Conservation (phyloP, 306 rosid genomes). For the Corylus americana region DNA sequence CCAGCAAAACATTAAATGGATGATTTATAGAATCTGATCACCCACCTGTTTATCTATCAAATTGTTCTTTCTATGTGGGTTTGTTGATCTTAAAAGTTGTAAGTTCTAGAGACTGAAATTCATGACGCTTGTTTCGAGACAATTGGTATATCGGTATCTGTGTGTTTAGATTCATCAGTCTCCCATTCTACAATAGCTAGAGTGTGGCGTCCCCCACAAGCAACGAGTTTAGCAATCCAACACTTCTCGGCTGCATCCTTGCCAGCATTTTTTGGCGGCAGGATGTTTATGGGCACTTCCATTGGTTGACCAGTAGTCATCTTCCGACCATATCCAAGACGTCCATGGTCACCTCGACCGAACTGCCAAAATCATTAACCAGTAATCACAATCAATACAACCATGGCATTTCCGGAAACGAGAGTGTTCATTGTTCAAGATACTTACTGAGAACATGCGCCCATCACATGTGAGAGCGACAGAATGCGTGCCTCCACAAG, state of each 20-base stretch:
- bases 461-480: slow-evolving; percentile 89
- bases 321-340: slow-evolving; percentile 96
- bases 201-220: slow-evolving; percentile 96
- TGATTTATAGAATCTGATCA: neutral
- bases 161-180: slow-evolving; percentile 39
- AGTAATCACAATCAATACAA: neutral
- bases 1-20: too few relatives aligned
- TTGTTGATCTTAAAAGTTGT: slow-evolving; percentile 6
- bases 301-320: slow-evolving; percentile 92
- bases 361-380: slow-evolving; percentile 50
- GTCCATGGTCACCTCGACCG: slow-evolving; percentile 97
- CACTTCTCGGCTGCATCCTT: slow-evolving; percentile 43
- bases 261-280: slow-evolving; percentile 41
- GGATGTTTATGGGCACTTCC: slow-evolving; percentile 78
- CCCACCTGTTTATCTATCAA: neutral
- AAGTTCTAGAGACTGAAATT: neutral
- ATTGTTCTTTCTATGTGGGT: neutral
- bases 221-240: slow-evolving; percentile 86
- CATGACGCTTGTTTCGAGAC: neutral
- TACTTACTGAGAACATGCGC: slow-evolving; percentile 79
- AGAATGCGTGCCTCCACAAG: slow-evolving; percentile 98
- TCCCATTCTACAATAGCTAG: slow-evolving; percentile 80
- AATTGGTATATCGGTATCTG: slow-evolving; percentile 15
- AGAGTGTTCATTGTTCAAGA: neutral
- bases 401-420: too few relatives aligned